phyloP scores from a whole-genome alignment of 495 filamentous ascomycete genomes.

The Achaetomiella virescens region DNA sequence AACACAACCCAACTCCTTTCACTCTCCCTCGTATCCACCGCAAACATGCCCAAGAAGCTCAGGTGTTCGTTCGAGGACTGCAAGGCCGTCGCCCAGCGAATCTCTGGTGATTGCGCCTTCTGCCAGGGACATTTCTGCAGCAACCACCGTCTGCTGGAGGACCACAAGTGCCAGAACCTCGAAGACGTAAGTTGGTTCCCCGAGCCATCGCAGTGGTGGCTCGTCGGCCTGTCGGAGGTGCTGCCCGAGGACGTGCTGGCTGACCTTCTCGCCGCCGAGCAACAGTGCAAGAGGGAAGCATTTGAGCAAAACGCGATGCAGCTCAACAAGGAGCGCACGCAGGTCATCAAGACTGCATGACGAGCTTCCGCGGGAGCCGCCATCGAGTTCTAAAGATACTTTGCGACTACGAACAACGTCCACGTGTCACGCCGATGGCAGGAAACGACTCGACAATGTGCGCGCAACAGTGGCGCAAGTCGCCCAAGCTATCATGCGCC shows the following conservation, averaged over 20 bases:
- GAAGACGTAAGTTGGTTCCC: slow-evolving; percentile 60
- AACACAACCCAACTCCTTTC: neutral
- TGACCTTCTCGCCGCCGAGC: slow-evolving; percentile 18
- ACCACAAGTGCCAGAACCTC: slow-evolving; percentile 86
- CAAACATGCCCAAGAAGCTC: slow-evolving; percentile 68
- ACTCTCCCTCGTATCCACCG: too few relatives aligned
- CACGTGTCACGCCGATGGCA: neutral
- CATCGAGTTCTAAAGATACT: too few relatives aligned
- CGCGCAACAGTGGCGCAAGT: neutral
- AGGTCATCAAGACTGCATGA: slow-evolving; percentile 47
- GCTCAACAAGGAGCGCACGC: slow-evolving; percentile 81
- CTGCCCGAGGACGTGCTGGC: slow-evolving; percentile 29
- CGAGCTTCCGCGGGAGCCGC: too few relatives aligned
- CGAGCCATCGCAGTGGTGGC: slow-evolving; percentile 38
- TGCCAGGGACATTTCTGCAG: slow-evolving; percentile 91
- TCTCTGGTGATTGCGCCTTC: slow-evolving; percentile 94
- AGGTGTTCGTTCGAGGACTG: slow-evolving; percentile 86
- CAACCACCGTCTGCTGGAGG: slow-evolving; percentile 86
- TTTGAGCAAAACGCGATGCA: slow-evolving; percentile 89
- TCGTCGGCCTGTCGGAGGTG: slow-evolving; percentile 40
- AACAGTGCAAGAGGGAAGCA: slow-evolving; percentile 87
- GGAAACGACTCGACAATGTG: neutral
- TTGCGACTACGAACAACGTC: neutral
- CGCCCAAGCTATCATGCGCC: neutral
- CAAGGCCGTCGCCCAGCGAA: slow-evolving; percentile 75